Conservation (phyloP, 148 eudicot genomes). For the Rhododendron williamsianum region DNA sequence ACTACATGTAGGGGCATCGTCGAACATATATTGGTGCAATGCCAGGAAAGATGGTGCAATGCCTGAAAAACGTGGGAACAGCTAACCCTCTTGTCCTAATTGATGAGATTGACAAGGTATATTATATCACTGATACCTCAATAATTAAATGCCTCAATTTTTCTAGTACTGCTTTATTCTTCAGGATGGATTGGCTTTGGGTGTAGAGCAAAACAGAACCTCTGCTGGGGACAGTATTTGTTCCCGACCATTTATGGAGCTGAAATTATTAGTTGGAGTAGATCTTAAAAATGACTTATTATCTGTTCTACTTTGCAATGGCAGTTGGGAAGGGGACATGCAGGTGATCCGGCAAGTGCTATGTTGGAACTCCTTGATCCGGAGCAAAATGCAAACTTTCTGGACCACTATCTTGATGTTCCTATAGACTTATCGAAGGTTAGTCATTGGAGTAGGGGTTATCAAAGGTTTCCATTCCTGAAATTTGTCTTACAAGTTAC, state of each 20-base stretch:
- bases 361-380: conserved; percentile 99
- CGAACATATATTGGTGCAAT: conserved; percentile 99
- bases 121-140: conserved; percentile 13
- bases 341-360: conserved; percentile 99
- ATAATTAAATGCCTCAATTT: not conserved
- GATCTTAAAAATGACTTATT: conserved; percentile 12
- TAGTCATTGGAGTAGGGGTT: conserved; percentile 11
- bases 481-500: not conserved
- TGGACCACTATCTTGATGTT: conserved; percentile 98
- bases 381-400: conserved; percentile 96
- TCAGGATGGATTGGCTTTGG: not conserved
- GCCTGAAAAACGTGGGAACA: conserved; percentile 89
- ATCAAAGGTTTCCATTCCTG: not conserved
- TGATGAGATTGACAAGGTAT: conserved; percentile 99
- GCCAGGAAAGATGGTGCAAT: conserved; percentile 99
- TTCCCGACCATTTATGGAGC: not conserved
- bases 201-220: not conserved
- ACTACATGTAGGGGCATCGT: conserved; percentile 80
- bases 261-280: not conserved
- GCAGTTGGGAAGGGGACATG: conserved; percentile 95
- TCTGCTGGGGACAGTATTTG: not conserved
- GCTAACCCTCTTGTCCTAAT: conserved; percentile 97
- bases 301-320: conserved; percentile 7
- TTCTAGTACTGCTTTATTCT: not conserved
- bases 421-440: conserved; percentile 97